These are phyloP conservation scores for Oehlia diaphana DNA, from an alignment of 192 early-diverging fungal genomes.

Conservation along the genomic window DNA sequence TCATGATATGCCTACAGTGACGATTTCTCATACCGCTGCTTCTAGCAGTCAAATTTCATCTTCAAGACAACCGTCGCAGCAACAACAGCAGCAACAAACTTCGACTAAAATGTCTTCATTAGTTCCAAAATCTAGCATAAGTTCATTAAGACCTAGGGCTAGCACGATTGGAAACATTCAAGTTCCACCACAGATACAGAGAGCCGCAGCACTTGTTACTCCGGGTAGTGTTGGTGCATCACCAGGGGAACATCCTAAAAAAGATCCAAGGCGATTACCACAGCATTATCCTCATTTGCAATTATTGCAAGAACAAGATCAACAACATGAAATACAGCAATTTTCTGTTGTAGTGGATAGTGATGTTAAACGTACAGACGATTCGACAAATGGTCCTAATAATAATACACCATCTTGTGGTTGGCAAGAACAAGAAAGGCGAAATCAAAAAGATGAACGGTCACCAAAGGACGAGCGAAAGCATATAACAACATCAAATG, in stretches of 20 bases:
- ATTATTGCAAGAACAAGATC: slow-evolving; percentile 27
- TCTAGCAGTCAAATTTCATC: not conserved
- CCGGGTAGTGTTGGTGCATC: slow-evolving; percentile 15
- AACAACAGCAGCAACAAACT: not conserved
- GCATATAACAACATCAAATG: not conserved
- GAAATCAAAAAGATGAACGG: not conserved
- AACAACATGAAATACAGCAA: not conserved
- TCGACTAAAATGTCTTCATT: slow-evolving; percentile 9
- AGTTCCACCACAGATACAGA: slow-evolving; percentile 38
- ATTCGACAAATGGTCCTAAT: not conserved
- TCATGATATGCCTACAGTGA: slow-evolving; percentile 8
- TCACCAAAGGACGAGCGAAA: not conserved
- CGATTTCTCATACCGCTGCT: not conserved
- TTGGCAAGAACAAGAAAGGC: not conserved
- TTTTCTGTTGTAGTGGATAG: slow-evolving; percentile 28
- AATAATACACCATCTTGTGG: not conserved
- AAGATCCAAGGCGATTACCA: slow-evolving; percentile 25
- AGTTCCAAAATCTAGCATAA: not conserved
- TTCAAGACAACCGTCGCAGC: not conserved
- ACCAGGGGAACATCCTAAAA: slow-evolving; percentile 20
- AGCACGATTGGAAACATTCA: slow-evolving; percentile 46
- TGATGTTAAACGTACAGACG: not conserved
- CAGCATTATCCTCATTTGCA: slow-evolving; percentile 32
- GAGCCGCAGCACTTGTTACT: slow-evolving; percentile 30
- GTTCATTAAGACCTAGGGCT: slow-evolving; percentile 37